Base-by-base conservation (phyloP, 2,329 filamentous ascomycete species). In the Aspergillus terreus region DNA sequence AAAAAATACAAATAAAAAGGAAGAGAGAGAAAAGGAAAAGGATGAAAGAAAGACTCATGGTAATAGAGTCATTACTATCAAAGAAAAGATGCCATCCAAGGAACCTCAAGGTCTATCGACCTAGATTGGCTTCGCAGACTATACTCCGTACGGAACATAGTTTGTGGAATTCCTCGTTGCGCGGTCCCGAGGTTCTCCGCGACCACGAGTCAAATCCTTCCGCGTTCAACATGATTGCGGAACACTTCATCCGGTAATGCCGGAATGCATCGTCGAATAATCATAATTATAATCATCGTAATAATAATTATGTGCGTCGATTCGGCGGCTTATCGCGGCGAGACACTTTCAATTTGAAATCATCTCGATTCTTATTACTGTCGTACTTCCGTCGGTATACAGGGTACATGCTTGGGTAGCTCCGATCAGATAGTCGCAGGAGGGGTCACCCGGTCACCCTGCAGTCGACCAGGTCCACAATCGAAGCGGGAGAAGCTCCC, bases 401-500 rank as follows among this genome's bases (percentile, higher is more conserved):
- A 19, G 19, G 19, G 19, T 36, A 33, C 44, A 19, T 45, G 27
- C 45, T 41, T 33, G 5, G 11, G 35, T 38, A 38, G 35, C 35
- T 11, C 11, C 53, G 51, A 56, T 56, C 54, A 56, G 54, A 54
- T 54, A 52, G 54, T 17, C 41, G 30, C 12, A 40, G 33, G 33
- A 38, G 50, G 50, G 40, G 43, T 48, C 40, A 45, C 36, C 35
- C 46, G 40, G 43, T 48, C 40, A 45, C 36, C 35, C 46, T 51
- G 53, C 44, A 54, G 44, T 49, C 41, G 48, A 42, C 47, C 32
- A 47, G 66, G 65, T 66, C 66, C 66, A 69, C 66, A 63, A 68
- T 68, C 59, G 65, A 67, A 67, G 63, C 65, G 66, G 66, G 63
- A 69, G 65, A 69, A 69, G 66, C 64, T 68, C 63, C 59, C 62